Percentiles rank a stretch among this genome's conserved stretches.
These are phyloP conservation scores for Nicotiana sylvestris DNA, from an alignment of 257 asterid genomes.

Conservation along the genomic window DNA sequence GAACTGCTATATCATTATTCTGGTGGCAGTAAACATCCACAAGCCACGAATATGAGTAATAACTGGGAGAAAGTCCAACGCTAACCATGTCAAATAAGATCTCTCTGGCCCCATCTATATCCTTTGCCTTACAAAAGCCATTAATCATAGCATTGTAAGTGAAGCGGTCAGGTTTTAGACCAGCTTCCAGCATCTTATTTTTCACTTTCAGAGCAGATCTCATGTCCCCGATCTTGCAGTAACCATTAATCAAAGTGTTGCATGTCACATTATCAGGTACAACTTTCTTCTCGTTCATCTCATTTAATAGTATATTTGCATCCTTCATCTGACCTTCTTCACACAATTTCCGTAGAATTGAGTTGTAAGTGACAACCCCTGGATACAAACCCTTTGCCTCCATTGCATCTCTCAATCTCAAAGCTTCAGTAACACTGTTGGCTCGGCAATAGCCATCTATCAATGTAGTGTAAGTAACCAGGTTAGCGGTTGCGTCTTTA, in stretches of 20 bases:
- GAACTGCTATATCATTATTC: slow-evolving; percentile 46
- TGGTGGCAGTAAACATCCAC: slow-evolving; percentile 54
- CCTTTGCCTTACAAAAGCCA: slow-evolving; percentile 65
- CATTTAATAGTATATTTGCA: slow-evolving; percentile 56
- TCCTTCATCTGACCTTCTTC: slow-evolving; percentile 70
- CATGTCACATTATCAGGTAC: slow-evolving; percentile 75
- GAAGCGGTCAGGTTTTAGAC: slow-evolving; percentile 63
- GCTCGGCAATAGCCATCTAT: slow-evolving; percentile 82
- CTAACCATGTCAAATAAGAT: slow-evolving; percentile 51
- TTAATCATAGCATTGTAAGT: slow-evolving; percentile 79
- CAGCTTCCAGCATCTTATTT: slow-evolving; percentile 70
- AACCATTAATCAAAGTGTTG: slow-evolving; percentile 82
- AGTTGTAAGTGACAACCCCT: slow-evolving; percentile 71
- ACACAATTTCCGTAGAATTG: slow-evolving; percentile 72
- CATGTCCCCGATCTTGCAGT: slow-evolving; percentile 85
- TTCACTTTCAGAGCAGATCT: slow-evolving; percentile 60
- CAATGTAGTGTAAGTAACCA: slow-evolving; percentile 75
- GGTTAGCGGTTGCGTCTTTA: slow-evolving; percentile 53
- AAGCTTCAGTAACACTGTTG: slow-evolving; percentile 58
- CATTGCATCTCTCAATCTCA: slow-evolving; percentile 50
- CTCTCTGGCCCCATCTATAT: slow-evolving; percentile 53
- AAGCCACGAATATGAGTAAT: slow-evolving; percentile 59
- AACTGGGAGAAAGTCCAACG: slow-evolving; percentile 60
- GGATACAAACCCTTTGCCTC: slow-evolving; percentile 63
- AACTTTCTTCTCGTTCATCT: slow-evolving; percentile 61